These are phyloP conservation scores for Wickerhamomyces sp. DNA, from an alignment of 1,139 yeast species.

Conservation along the genomic window DNA sequence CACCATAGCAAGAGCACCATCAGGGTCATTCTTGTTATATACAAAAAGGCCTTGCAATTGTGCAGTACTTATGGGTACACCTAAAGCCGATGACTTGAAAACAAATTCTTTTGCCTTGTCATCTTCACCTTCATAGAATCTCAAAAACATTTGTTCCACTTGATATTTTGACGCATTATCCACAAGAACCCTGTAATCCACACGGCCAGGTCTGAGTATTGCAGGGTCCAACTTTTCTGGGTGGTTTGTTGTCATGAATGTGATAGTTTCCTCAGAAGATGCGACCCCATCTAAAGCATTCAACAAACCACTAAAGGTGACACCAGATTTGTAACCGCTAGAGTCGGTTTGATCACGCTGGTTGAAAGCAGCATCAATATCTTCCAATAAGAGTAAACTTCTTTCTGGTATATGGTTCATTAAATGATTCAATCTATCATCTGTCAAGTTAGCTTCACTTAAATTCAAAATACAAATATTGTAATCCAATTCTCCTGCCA, in stretches of 20 bases:
- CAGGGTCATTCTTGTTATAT: constrained; percentile 82
- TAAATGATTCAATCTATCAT: constrained; percentile 86
- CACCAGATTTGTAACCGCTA: constrained; percentile 76
- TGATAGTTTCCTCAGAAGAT: constrained; percentile 92
- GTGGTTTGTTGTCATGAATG: constrained; percentile 98
- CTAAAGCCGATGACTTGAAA: constrained; percentile 42
- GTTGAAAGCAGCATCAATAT: constrained; percentile 93
- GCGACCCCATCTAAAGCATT: constrained; percentile 99
- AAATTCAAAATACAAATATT: constrained; percentile 89
- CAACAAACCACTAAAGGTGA: constrained; percentile 88
- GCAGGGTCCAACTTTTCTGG: constrained; percentile 91
- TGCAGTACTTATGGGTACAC: constrained; percentile 78
- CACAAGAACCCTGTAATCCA: constrained; percentile 76
- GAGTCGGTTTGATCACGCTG: constrained; percentile 74
- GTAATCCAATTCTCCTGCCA: constrained; percentile 95
- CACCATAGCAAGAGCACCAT: constrained; percentile 67
- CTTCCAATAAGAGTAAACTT: constrained; percentile 80
- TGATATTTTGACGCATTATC: constrained; percentile 85
- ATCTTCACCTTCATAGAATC: constrained; percentile 71
- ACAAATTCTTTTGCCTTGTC: constrained; percentile 64
- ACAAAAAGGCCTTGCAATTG: constrained; percentile 94
- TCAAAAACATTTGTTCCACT: constrained; percentile 75
- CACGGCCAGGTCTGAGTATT: constrained; percentile 83
- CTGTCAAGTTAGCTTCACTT: constrained; percentile 88
- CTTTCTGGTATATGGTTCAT: constrained; percentile 96